Conservation (phyloP, 495 filamentous ascomycete genomes). For the Podospora fimiseda region DNA sequence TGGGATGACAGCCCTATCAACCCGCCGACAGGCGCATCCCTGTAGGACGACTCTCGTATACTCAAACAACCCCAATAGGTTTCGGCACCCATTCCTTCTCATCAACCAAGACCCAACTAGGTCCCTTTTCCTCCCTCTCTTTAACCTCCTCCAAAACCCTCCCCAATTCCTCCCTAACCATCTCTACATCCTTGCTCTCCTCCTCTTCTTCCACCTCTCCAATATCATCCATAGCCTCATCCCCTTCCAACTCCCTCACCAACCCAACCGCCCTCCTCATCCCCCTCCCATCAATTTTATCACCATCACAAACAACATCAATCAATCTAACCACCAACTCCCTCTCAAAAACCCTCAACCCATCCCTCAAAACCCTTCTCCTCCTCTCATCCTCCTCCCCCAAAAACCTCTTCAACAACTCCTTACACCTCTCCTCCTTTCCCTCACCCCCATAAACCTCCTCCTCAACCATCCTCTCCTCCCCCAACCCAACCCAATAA, state of each 20-base stretch:
- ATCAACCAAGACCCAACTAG: conserved; percentile 47
- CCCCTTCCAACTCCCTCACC: conserved; percentile 25
- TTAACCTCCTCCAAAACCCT: conserved; percentile 6
- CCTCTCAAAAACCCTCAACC: conserved; percentile 17
- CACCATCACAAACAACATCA: neutral
- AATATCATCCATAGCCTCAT: conserved; percentile 11
- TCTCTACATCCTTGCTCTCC: conserved; percentile 19
- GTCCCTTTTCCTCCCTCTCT: neutral
- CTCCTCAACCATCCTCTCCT: conserved; percentile 16
- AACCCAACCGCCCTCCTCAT: conserved; percentile 22
- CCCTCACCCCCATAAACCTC: conserved; percentile 8
- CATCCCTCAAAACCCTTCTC: conserved; percentile 8
- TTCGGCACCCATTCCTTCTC: conserved; percentile 53
- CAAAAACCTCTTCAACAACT: neutral
- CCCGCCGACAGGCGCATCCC: neutral
- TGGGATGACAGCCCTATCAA: neutral
- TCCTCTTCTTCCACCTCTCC: conserved; percentile 10
- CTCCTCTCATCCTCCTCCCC: neutral
- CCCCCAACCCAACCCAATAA: conserved; percentile 55
- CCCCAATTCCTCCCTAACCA: conserved; percentile 25
- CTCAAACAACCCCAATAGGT: conserved; percentile 53
- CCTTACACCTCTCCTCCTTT: neutral
- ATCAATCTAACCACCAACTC: neutral
- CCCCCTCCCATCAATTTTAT: conserved; percentile 6
- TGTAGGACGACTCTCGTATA: too few relatives aligned